These are phyloP conservation scores for Albophoma yamanashiensis DNA, from an alignment of 2,329 filamentous ascomycete genomes.

Conservation along the genomic window DNA sequence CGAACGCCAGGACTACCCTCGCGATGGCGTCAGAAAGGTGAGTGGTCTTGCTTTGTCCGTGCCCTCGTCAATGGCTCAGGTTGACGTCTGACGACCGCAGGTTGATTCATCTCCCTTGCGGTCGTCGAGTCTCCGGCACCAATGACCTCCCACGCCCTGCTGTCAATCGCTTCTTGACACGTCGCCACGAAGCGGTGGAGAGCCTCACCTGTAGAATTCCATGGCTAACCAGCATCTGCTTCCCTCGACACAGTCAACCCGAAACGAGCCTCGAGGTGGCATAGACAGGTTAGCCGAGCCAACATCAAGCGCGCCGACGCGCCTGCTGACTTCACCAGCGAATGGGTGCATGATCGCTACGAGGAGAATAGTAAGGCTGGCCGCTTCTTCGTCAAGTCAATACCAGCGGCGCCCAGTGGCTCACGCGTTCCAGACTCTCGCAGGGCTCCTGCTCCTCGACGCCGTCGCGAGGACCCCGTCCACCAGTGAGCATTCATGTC, in stretches of 20 bases:
- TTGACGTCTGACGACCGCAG: slow-evolving; percentile 9
- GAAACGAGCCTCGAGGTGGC: slow-evolving; percentile 49
- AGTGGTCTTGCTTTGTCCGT: background rate
- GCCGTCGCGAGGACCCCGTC: slow-evolving; percentile 33
- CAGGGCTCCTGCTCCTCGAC: slow-evolving; percentile 28
- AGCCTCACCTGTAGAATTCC: slow-evolving; percentile 22
- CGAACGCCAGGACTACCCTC: slow-evolving; percentile 44
- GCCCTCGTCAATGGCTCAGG: background rate
- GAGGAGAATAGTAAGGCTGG: slow-evolving; percentile 55
- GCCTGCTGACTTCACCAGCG: slow-evolving; percentile 35
- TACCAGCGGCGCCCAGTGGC: background rate
- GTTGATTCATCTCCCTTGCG: slow-evolving; percentile 23
- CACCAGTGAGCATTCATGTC: slow-evolving; percentile 14
- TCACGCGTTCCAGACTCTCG: slow-evolving; percentile 24
- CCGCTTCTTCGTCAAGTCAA: background rate
- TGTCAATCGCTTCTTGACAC: slow-evolving; percentile 17
- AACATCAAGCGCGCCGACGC: slow-evolving; percentile 1
- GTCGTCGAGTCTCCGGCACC: slow-evolving; percentile 14
- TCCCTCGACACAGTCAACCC: slow-evolving; percentile 44
- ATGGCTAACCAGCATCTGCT: slow-evolving; percentile 16
- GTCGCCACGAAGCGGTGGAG: slow-evolving; percentile 18
- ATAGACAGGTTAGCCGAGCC: slow-evolving; percentile 51
- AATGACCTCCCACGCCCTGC: slow-evolving; percentile 17
- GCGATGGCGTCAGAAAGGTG: slow-evolving; percentile 89
- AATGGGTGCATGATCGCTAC: slow-evolving; percentile 91